Percentiles rank a stretch among this genome's conserved stretches.
These are phyloP conservation scores for Monilinia fructigena DNA, from an alignment of 2,329 filamentous ascomycete genomes.

Conservation along the genomic window DNA sequence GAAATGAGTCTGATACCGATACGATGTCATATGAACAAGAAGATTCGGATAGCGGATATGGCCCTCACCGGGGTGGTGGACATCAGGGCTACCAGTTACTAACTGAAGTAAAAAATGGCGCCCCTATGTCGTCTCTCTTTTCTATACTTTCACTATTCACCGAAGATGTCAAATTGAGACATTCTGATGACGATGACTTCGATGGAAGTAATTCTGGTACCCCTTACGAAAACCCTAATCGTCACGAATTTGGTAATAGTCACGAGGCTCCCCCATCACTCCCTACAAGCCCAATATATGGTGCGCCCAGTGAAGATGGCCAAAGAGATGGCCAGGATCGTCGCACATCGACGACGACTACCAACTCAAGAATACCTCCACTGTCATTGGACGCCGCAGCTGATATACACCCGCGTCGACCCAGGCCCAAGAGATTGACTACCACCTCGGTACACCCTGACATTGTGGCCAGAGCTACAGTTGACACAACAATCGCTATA, in stretches of 20 bases:
- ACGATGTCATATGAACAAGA: conserved; percentile 45
- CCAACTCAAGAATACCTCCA: conserved; percentile 60
- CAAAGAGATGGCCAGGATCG: conserved; percentile 56
- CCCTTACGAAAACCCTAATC: conserved; percentile 26
- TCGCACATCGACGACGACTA: conserved; percentile 38
- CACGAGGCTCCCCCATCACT: conserved; percentile 39
- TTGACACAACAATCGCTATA: conserved; percentile 96
- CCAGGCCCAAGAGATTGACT: conserved; percentile 46
- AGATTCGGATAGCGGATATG: conserved; percentile 67
- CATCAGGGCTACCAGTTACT: conserved; percentile 90
- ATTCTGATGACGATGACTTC: conserved; percentile 57
- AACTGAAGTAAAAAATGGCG: conserved; percentile 96
- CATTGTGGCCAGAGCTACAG: conserved; percentile 91
- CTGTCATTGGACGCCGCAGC: conserved; percentile 62
- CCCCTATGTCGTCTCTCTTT: conserved; percentile 97
- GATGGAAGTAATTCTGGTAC: conserved; percentile 40
- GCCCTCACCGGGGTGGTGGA: conserved; percentile 55
- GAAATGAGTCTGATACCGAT: conserved; percentile 44
- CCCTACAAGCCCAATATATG: conserved; percentile 39
- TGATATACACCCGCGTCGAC: conserved; percentile 33
- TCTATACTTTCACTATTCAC: conserved; percentile 97
- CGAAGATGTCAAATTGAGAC: conserved; percentile 80
- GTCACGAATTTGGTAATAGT: conserved; percentile 30
- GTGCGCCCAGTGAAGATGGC: conserved; percentile 32
- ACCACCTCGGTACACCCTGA: conserved; percentile 89